Percentiles rank a stretch among this genome's conserved stretches.
Conservation (phyloP, 208 protist species). For the Crithidia expoeki region DNA sequence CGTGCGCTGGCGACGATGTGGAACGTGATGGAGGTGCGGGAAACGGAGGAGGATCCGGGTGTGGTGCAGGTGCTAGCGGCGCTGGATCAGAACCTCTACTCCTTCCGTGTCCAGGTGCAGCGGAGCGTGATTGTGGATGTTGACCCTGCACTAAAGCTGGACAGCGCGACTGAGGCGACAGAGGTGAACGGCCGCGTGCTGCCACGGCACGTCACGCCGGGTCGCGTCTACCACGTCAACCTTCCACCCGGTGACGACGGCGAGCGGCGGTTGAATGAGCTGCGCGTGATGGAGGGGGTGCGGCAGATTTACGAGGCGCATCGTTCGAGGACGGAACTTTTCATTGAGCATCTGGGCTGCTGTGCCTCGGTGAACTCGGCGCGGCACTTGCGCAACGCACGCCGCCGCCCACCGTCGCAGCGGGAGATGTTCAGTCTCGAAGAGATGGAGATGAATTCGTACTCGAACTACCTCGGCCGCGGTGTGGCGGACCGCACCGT, state of each 20-base stretch:
- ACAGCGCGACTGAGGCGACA: slow-evolving; percentile 18
- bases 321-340: slow-evolving; percentile 52
- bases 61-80: slow-evolving; percentile 68
- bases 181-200: slow-evolving; percentile 59
- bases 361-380: slow-evolving; percentile 56
- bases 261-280: slow-evolving; percentile 71
- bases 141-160: slow-evolving; percentile 25
- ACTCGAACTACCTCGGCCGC: slow-evolving; percentile 53
- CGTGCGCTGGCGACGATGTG: slow-evolving; percentile 72
- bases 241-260: slow-evolving; percentile 61
- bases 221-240: slow-evolving; percentile 57
- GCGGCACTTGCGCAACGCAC: slow-evolving; percentile 57
- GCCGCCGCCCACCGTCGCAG: slow-evolving; percentile 39
- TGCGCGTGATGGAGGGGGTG: slow-evolving; percentile 67
- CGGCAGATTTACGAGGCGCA: slow-evolving; percentile 78
- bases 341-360: slow-evolving; percentile 75
- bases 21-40: slow-evolving; percentile 85
- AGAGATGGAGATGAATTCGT: slow-evolving; percentile 58
- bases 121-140: slow-evolving; percentile 71
- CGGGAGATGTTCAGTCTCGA: slow-evolving; percentile 75
- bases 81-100: slow-evolving; percentile 63
- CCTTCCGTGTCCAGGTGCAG: slow-evolving; percentile 73
- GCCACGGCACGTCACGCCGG: slow-evolving; percentile 49
- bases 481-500: slow-evolving; percentile 48
- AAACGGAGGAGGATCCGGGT: slow-evolving; percentile 52